Conservation (phyloP, 2,329 filamentous ascomycete species). For the Aspergillus fijiensis region DNA sequence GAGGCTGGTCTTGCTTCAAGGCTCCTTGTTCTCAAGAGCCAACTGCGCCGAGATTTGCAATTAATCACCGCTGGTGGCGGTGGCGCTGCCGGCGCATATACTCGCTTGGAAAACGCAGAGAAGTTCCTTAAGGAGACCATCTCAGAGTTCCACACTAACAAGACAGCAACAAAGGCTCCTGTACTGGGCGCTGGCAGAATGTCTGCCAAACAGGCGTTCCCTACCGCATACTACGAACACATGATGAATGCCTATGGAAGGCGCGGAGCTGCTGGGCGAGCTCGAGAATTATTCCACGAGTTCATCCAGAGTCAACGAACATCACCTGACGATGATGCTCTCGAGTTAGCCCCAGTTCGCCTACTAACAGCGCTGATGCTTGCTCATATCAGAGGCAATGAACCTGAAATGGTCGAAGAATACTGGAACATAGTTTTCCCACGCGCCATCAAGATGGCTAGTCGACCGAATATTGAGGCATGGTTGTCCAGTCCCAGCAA, state of each 20-base stretch:
- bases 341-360: constrained; percentile 49
- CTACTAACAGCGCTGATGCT: constrained; percentile 69
- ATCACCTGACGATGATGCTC: constrained; percentile 12
- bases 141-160: constrained; percentile 36
- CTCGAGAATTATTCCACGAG: constrained; percentile 56
- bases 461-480: constrained; percentile 33
- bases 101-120: constrained; percentile 36
- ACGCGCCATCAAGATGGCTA: constrained; percentile 49
- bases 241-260: constrained; percentile 57
- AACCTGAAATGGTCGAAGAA: constrained; percentile 60
- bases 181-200: constrained; percentile 33
- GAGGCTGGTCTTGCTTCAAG: constrained; percentile 33
- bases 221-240: constrained; percentile 54
- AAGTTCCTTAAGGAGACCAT: constrained; percentile 41
- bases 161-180: constrained; percentile 47
- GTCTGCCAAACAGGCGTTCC: constrained; percentile 44
- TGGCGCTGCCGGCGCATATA: constrained; percentile 11
- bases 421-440: constrained; percentile 66
- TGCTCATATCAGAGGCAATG: constrained; percentile 57
- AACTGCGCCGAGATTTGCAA: constrained; percentile 37
- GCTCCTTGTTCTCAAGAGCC: constrained; percentile 36
- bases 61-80: constrained; percentile 17
- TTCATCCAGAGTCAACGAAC: constrained; percentile 40
- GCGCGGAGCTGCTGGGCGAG: constrained; percentile 47
- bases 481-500: constrained; percentile 15